phyloP scores from a whole-genome alignment of 345 rosid species.

The Combretum micranthum region DNA sequence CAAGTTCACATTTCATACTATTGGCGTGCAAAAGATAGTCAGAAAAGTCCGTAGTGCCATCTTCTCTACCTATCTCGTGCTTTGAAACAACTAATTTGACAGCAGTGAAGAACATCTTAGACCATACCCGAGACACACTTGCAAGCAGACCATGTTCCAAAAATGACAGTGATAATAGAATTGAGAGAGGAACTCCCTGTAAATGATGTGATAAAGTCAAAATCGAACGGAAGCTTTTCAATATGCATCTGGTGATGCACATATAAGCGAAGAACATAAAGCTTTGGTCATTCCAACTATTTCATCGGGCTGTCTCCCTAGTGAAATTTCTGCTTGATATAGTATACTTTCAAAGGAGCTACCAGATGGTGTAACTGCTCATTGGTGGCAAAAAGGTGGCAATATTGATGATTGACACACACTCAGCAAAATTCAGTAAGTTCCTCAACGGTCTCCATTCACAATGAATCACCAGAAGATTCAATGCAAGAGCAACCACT shows the following conservation, averaged over 20 bases:
- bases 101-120: conserved; percentile 49
- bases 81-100: conserved; percentile 33
- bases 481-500: conserved; percentile 13
- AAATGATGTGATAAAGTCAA: conserved; percentile 47
- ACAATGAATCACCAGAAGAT: conserved; percentile 33
- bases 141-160: conserved; percentile 38
- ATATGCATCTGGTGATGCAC: conserved; percentile 50
- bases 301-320: conserved; percentile 28
- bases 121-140: conserved; percentile 44
- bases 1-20: conserved; percentile 24
- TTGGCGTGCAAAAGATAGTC: conserved; percentile 21
- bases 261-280: conserved; percentile 54
- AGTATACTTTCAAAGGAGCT: conserved; percentile 43
- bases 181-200: conserved; percentile 33
- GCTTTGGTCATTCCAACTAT: conserved; percentile 38
- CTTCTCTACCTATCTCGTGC: conserved; percentile 24
- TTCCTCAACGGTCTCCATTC: conserved; percentile 80
- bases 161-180: conserved; percentile 46
- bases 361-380: conserved; percentile 25
- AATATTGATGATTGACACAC: conserved; percentile 25
- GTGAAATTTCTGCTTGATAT: conserved; percentile 37
- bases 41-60: conserved; percentile 17
- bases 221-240: conserved; percentile 48
- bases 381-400: conserved; percentile 25
- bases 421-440: conserved; percentile 50